A percentile compares a stretch with the other conserved stretches of the same genome.
phyloP scores from a whole-genome alignment of 2,329 filamentous ascomycete species.

The Phyllosticta citribraziliensis region DNA sequence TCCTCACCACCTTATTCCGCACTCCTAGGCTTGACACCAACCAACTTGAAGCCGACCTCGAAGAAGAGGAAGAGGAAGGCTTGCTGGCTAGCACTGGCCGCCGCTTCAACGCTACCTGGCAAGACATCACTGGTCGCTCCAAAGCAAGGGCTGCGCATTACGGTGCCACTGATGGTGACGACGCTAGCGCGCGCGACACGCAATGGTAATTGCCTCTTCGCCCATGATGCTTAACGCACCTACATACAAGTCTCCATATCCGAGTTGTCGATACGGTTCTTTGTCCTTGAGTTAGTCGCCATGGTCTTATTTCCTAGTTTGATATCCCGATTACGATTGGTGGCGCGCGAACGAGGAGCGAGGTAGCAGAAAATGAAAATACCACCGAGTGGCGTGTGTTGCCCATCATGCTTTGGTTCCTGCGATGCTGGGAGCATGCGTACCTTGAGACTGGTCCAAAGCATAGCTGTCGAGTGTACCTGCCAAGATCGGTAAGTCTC shows the following conservation, averaged over 20 bases:
- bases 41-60: constrained; percentile 77
- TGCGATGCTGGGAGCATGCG: background rate
- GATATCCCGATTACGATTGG: constrained; percentile 1
- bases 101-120: constrained; percentile 77
- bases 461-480: background rate
- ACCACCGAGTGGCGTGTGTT: background rate
- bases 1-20: constrained; percentile 68
- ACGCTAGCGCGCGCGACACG: constrained; percentile 3
- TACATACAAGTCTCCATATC: background rate
- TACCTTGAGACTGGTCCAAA: background rate
- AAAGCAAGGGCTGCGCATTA: constrained; percentile 10
- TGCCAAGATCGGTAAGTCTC: background rate
- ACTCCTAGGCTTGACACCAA: constrained; percentile 67
- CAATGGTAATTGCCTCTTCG: constrained; percentile 1
- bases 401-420: background rate
- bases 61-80: constrained; percentile 89
- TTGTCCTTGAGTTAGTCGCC: background rate
- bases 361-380: background rate
- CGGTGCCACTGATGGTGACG: constrained; percentile 11
- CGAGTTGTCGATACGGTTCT: background rate
- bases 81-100: constrained; percentile 74
- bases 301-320: background rate
- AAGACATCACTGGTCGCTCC: constrained; percentile 64
- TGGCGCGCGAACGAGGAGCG: background rate
- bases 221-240: background rate